phyloP scores from a whole-genome alignment of 768 basidiomycete genomes.

The Solioccasus polychromus region DNA sequence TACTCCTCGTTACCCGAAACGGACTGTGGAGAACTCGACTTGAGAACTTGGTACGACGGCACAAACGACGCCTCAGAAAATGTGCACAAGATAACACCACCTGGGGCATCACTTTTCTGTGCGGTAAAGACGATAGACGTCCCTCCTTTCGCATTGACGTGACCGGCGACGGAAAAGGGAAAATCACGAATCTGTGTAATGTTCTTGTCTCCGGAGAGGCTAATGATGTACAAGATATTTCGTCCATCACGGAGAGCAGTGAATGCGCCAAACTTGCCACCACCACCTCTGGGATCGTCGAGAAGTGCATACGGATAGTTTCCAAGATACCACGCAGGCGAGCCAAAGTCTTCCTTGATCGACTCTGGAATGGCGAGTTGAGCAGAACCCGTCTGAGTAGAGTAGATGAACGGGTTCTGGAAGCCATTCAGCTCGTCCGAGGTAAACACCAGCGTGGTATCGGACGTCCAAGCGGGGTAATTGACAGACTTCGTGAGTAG shows the following conservation, averaged over 20 bases:
- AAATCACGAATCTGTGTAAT: slow-evolving; percentile 27
- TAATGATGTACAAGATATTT: slow-evolving; percentile 33
- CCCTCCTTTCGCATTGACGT: slow-evolving; percentile 24
- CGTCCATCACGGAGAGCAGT: slow-evolving; percentile 33
- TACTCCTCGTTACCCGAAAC: slow-evolving; percentile 17
- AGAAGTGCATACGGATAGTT: slow-evolving; percentile 46
- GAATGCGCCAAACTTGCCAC: slow-evolving; percentile 25
- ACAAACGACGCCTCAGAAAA: slow-evolving; percentile 23
- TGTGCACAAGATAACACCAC: slow-evolving; percentile 29
- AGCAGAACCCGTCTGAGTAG: slow-evolving; percentile 29
- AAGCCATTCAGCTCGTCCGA: slow-evolving; percentile 59
- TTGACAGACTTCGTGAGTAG: slow-evolving; percentile 46
- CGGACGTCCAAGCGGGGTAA: slow-evolving; percentile 59
- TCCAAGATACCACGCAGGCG: slow-evolving; percentile 55
- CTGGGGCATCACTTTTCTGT: slow-evolving; percentile 29
- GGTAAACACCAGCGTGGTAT: slow-evolving; percentile 59
- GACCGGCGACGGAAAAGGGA: slow-evolving; percentile 32
- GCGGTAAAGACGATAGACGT: slow-evolving; percentile 34
- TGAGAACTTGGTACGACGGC: slow-evolving; percentile 21
- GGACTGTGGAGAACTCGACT: slow-evolving; percentile 22
- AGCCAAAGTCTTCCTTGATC: slow-evolving; percentile 53
- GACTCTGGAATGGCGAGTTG: slow-evolving; percentile 36
- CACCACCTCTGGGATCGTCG: slow-evolving; percentile 26
- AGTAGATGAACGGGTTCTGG: slow-evolving; percentile 63
- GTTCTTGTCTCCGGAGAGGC: slow-evolving; percentile 22